Percentiles rank a stretch among this genome's conserved stretches.
phyloP scores from a whole-genome alignment of 495 filamentous ascomycete genomes.

The Trichodelitschia bisporula region DNA sequence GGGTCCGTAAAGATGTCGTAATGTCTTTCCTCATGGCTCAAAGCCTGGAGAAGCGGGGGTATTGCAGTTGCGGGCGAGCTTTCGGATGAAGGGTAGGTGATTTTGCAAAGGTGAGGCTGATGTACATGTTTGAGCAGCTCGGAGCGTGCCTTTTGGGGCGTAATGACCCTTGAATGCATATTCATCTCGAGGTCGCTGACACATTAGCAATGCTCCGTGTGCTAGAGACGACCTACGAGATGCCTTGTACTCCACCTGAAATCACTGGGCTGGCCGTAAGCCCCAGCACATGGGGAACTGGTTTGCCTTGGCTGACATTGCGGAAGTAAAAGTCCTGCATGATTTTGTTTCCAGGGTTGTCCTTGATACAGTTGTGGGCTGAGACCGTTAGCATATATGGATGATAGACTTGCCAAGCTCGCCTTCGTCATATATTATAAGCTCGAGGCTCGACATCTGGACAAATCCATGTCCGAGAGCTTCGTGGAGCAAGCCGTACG shows the following conservation, averaged over 20 bases:
- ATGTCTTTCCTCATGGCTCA: no score
- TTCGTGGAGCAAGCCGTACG: conserved; percentile 53
- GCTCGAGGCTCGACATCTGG: conserved; percentile 30
- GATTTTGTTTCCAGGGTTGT: conserved; percentile 46
- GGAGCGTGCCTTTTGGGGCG: conserved; percentile 42
- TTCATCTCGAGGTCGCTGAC: not conserved
- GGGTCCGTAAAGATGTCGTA: no score
- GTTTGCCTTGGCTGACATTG: conserved; percentile 11
- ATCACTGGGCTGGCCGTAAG: conserved; percentile 69
- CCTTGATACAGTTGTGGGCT: conserved; percentile 46
- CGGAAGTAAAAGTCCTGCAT: conserved; percentile 57
- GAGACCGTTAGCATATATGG: conserved; percentile 9
- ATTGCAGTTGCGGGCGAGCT: no score
- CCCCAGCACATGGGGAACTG: conserved; percentile 51
- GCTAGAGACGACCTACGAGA: conserved; percentile 23
- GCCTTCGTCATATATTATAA: conserved; percentile 89
- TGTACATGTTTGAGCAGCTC: conserved; percentile 47
- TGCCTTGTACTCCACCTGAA: conserved; percentile 22
- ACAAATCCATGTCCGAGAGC: conserved; percentile 66
- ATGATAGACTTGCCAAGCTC: conserved; percentile 3
- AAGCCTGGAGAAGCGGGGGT: no score
- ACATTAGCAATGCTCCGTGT: no score
- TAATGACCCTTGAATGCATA: conserved; percentile 22
- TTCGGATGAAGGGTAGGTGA: no score
- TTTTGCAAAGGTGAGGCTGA: no score